Evolutionary conservation across 78 protist species (phyloP), one percentile per base, ranked within the genome.

Genomic region (Guillardia theta): DNA sequence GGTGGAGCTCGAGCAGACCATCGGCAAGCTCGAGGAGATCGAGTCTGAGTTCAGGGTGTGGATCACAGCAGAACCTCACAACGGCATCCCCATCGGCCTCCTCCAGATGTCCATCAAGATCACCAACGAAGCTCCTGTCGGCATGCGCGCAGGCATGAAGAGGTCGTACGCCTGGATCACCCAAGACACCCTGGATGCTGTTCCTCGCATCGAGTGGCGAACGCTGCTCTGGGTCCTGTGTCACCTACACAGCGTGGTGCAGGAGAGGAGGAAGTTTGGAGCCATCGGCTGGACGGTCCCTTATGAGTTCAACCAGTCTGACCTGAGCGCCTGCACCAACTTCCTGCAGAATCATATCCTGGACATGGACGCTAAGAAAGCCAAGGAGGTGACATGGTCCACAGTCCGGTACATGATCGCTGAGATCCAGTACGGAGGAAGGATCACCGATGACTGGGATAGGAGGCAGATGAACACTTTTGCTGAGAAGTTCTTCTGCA

Each of bases 261-360:
- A 96, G 92, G 99, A 97, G 94, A 95, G 99, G 22, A 95, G 98
- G 58, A 97, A 97, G 95, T 98, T 97, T 50, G 98, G 98, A 2
- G 96, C 98, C 24, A 78, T 97, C 64, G 99, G 98, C 0, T 97
- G 96, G 97, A 93, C 92, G 96, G 94, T 97, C 48, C 98, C 97
- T 47, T 98, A 98, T 95, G 99, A 98, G 95, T 98, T 98, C 97
- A 96, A 97, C 94, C 96, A 94, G 92, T 93, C 97, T 24, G 99
- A 98, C 87, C 93, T 97, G 54, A 15, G 80, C 19, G 97, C 98
- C 33, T 92, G 95, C 46, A 48, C 97, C 47, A 62, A 27, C 92
- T 97, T 96, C 96, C 76, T 98, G 45, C 97, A 97, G 93, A 97
- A 97, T 92, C 97, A 96, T 90, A 3, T 98, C 30, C 36, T 94